A percentile compares a stretch with the other conserved stretches of the same genome.
Evolutionary conservation across 2,329 filamentous ascomycete species (phyloP).

Genomic region (Claviceps lovelessii): DNA sequence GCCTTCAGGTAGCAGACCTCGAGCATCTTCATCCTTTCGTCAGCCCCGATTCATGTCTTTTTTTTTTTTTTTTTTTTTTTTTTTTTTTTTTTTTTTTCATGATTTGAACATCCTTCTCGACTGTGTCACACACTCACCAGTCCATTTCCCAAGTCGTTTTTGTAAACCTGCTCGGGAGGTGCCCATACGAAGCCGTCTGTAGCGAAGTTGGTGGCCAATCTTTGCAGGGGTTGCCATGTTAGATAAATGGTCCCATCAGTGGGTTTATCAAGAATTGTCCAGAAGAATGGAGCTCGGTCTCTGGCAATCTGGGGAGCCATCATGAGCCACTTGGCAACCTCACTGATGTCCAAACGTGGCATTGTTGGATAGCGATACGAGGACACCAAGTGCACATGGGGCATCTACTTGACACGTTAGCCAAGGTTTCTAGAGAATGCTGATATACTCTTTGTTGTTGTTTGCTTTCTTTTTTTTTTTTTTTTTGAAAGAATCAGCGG

Average conservation of each 20-base stretch:
- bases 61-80: too few relatives aligned
- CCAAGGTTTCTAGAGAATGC: slow-evolving; percentile 9
- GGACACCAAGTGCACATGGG: slow-evolving; percentile 81
- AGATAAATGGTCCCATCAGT: slow-evolving; percentile 70
- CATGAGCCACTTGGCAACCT: slow-evolving; percentile 71
- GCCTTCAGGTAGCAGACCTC: slow-evolving; percentile 75
- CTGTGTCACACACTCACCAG: slow-evolving; percentile 27
- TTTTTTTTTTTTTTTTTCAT: background rate
- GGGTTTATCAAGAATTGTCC: slow-evolving; percentile 79
- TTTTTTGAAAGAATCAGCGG: background rate
- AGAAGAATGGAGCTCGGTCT: slow-evolving; percentile 75
- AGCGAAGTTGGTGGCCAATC: slow-evolving; percentile 59
- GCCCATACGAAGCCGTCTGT: slow-evolving; percentile 91
- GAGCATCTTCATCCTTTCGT: slow-evolving; percentile 46
- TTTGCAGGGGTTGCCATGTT: slow-evolving; percentile 72
- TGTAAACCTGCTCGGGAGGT: slow-evolving; percentile 62
- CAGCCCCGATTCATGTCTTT: background rate
- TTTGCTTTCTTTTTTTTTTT: background rate
- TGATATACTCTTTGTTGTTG: background rate
- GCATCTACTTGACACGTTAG: slow-evolving; percentile 40
- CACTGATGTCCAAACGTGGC: slow-evolving; percentile 55
- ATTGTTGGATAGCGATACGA: slow-evolving; percentile 65
- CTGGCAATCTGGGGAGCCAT: slow-evolving; percentile 74
- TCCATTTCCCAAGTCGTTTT: slow-evolving; percentile 53
- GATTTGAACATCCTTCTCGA: background rate